Conservation (phyloP, 495 filamentous ascomycete genomes). For the Pseudevernia furfuracea region DNA sequence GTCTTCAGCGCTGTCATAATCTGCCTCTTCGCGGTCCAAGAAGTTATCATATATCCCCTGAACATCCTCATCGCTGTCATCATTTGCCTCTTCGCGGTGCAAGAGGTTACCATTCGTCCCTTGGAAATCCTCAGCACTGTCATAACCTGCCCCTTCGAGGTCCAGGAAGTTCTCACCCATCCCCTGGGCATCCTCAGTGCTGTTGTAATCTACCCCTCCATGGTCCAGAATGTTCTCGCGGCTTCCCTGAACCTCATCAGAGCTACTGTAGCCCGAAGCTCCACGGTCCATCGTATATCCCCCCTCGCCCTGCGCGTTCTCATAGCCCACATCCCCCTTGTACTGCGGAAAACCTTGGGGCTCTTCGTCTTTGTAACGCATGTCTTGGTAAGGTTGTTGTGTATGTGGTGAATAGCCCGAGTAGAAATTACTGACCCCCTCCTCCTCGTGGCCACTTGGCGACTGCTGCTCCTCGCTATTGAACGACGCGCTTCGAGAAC, state of each 20-base stretch:
- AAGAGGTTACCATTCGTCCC: neutral
- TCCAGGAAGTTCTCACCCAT: neutral
- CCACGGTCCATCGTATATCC: neutral
- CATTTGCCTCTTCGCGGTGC: neutral
- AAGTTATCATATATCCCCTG: neutral
- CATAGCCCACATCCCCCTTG: neutral
- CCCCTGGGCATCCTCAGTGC: neutral
- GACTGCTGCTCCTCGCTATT: neutral
- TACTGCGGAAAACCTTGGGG: neutral
- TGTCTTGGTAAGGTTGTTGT: neutral
- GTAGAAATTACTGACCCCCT: neutral
- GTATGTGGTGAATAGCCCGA: neutral
- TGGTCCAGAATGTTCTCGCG: neutral
- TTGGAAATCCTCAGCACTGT: neutral
- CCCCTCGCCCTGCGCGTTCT: neutral
- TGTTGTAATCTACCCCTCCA: neutral
- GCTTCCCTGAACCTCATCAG: neutral
- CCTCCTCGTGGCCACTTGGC: neutral
- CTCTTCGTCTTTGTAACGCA: neutral
- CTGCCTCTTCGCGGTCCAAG: neutral
- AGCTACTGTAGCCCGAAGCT: neutral
- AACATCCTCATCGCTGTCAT: neutral
- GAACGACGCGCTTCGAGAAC: conserved; percentile 1
- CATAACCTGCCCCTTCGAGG: neutral
- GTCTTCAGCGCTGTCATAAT: neutral